These are phyloP conservation scores for Phialemoniopsis sp. DNA, from an alignment of 2,329 filamentous ascomycete species.

Conservation along the genomic window DNA sequence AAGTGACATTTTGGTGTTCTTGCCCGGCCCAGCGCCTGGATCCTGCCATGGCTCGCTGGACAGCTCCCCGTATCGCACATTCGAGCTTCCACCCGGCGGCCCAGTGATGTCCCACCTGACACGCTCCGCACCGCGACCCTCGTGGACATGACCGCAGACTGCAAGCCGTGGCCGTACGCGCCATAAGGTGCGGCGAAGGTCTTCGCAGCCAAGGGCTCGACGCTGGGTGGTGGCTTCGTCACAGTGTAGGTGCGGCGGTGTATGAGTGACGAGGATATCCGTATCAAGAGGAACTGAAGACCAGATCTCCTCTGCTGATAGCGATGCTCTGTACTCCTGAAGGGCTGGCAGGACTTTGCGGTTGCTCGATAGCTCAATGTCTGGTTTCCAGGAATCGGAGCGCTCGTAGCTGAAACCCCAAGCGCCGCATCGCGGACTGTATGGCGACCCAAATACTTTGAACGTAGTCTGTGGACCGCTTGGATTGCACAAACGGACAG, in stretches of 20 bases:
- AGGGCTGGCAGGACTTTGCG: neutral
- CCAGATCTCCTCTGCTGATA: slow-evolving; percentile 42
- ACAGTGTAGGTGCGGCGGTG: slow-evolving; percentile 56
- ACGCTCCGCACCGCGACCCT: slow-evolving; percentile 58
- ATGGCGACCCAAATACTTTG: slow-evolving; percentile 68
- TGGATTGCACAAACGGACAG: slow-evolving; percentile 48
- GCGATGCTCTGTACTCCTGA: too few relatives aligned
- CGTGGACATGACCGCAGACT: slow-evolving; percentile 71
- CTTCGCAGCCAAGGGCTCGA: slow-evolving; percentile 53
- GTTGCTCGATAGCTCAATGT: slow-evolving; percentile 2
- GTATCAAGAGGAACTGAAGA: slow-evolving; percentile 53
- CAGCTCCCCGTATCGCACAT: slow-evolving; percentile 40
- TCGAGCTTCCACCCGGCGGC: slow-evolving; percentile 21
- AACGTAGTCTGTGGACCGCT: slow-evolving; percentile 56
- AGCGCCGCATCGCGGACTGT: slow-evolving; percentile 47
- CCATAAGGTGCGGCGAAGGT: slow-evolving; percentile 52
- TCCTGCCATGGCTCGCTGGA: slow-evolving; percentile 51
- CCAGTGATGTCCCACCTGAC: slow-evolving; percentile 54
- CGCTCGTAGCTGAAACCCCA: slow-evolving; percentile 67
- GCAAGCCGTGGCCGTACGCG: slow-evolving; percentile 59
- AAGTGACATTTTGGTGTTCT: slow-evolving; percentile 57
- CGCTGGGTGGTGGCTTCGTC: slow-evolving; percentile 40
- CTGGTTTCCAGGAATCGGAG: neutral
- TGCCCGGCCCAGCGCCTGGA: slow-evolving; percentile 40
- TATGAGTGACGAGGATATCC: slow-evolving; percentile 69